phyloP scores from a whole-genome alignment of 1,284 basidiomycete genomes.

The Austroboletus novae-zelandiae region DNA sequence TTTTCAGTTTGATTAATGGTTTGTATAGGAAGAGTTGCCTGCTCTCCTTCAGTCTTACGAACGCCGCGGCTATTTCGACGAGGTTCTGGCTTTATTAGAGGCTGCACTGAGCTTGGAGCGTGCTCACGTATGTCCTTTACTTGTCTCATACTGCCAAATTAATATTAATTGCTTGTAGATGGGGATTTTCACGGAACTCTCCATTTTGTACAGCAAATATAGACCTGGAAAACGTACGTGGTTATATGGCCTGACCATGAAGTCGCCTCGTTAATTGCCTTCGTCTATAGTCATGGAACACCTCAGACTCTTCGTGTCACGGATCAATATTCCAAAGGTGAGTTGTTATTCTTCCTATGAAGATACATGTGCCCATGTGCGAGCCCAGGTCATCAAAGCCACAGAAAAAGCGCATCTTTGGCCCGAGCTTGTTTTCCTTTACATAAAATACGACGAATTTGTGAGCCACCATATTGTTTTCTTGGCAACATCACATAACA shows the following conservation, averaged over 20 bases:
- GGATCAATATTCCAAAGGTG: slow-evolving; percentile 90
- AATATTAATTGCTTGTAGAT: slow-evolving; percentile 46
- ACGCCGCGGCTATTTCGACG: slow-evolving; percentile 90
- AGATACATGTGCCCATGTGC: slow-evolving; percentile 15
- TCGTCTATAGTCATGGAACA: slow-evolving; percentile 89
- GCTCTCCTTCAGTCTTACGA: slow-evolving; percentile 87
- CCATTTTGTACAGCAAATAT: slow-evolving; percentile 97
- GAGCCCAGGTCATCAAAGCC: slow-evolving; percentile 83
- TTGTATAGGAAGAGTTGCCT: slow-evolving; percentile 78
- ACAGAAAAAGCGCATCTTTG: slow-evolving; percentile 97
- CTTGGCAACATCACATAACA: not conserved
- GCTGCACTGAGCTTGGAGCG: slow-evolving; percentile 94
- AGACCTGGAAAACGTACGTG: slow-evolving; percentile 83
- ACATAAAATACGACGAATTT: slow-evolving; percentile 97
- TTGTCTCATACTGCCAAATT: not conserved
- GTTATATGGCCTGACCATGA: not conserved
- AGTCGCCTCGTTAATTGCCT: slow-evolving; percentile 14
- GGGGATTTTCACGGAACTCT: slow-evolving; percentile 92
- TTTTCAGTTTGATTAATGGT: slow-evolving; percentile 2
- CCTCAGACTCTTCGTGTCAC: slow-evolving; percentile 94
- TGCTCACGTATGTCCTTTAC: slow-evolving; percentile 71
- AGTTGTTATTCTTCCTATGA: not conserved
- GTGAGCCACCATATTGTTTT: slow-evolving; percentile 42
- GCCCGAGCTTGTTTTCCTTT: slow-evolving; percentile 98
- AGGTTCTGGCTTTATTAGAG: slow-evolving; percentile 89